Evolutionary conservation across 495 filamentous ascomycete genomes (phyloP), one percentile per base, ranked within the genome.

Genomic region (Lophium mytilinum): DNA sequence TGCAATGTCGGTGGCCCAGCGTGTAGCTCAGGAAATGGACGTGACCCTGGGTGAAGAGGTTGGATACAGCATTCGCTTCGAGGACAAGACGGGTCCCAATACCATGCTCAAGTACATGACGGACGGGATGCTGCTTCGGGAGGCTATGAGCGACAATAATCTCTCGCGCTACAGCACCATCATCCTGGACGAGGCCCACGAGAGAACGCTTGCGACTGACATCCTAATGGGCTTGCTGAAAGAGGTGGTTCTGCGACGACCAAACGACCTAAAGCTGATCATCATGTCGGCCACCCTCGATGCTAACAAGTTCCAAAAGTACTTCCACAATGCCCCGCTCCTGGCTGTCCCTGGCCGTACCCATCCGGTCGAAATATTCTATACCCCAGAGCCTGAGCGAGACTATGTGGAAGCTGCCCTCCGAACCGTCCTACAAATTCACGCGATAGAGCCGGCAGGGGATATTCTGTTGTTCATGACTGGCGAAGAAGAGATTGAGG

Each of bases 81-180:
- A 97, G 71, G 93, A 99, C 70, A 89, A 84, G 73, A 97, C 94
- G 0, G 79, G 89, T 42, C 79, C 82, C 52, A 95, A 89, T 72
- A 99, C 94, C 9, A 80, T 96, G 39, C 75, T 99, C 48, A 99
- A 97, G 76, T 99, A 99, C 76, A 97, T 99, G 94, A 99, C 94
- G 33, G 94, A 99, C 70, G 94, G 94, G 83, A 97, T 97, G 93
- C 82, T 99, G 62, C 76, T 97, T 68, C 79, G 94, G 61, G 94
- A 99, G 75, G 90, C 94, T 35, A 99, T 99, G 94, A 84, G 95
- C 73, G 94, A 99, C 71, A 85, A 90, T 72, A 78, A 92, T 62
- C 78, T 99, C 62, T 81, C 81, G 17, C 85, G 91, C 10, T 99
- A 99, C 75, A 92, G 90, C 77, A 93, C 88, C 60, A 96, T 99